Conservation (phyloP, 192 early-diverging fungal genomes). For the Radiomyces spectabilis region DNA sequence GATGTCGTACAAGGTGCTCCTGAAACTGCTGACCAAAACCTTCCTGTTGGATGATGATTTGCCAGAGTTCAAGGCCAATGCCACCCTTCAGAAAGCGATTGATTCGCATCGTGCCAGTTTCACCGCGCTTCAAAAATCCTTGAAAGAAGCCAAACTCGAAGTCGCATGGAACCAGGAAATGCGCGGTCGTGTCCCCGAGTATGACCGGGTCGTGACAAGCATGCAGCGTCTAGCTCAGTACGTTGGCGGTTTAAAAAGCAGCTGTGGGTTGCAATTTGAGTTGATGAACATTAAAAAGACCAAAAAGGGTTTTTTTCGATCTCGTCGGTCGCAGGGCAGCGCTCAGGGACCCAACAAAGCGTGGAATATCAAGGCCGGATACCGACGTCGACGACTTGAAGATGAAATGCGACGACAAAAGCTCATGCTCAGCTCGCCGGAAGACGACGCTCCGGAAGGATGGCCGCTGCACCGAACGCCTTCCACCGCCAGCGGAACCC, state of each 20-base stretch:
- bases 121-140: conserved; percentile 45
- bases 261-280: conserved; percentile 60
- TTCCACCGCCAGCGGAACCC: background rate
- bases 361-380: conserved; percentile 25
- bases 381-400: conserved; percentile 16
- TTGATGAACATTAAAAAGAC: conserved; percentile 31
- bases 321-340: background rate
- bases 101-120: conserved; percentile 53
- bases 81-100: conserved; percentile 52
- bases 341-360: background rate
- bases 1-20: conserved; percentile 45
- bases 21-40: conserved; percentile 59
- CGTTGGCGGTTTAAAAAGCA: conserved; percentile 61
- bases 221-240: conserved; percentile 65
- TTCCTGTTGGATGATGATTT: conserved; percentile 52
- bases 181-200: conserved; percentile 30
- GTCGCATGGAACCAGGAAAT: conserved; percentile 40
- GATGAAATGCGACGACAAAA: conserved; percentile 21
- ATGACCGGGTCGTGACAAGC: conserved; percentile 44
- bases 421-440: background rate
- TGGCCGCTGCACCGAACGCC: background rate
- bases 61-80: conserved; percentile 42
- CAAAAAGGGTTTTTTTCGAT: too few relatives aligned
- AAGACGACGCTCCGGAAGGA: background rate
- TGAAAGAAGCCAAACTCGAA: conserved; percentile 53